Base-by-base conservation (phyloP, 2,329 filamentous ascomycete species). In the Alternaria sp. region DNA sequence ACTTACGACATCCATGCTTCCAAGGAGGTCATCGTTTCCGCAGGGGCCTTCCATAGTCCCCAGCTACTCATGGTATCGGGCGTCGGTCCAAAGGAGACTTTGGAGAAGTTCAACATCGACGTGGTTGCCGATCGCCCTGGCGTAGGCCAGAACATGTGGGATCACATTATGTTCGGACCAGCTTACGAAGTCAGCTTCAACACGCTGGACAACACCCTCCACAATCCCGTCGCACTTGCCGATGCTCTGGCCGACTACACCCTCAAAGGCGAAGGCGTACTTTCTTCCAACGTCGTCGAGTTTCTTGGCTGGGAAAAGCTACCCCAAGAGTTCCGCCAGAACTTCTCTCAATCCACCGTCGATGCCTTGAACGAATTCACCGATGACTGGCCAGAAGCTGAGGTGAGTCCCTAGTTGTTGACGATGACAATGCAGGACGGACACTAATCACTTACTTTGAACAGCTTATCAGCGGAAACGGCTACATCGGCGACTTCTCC, bases 51-150 rank as follows among this genome's bases (percentile, higher is more conserved):
- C 20, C 53, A 55, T 5, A 45, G 37, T 0, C 82, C 81, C 0
- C 81, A 83, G 54, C 60, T 77, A 0, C 71, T 73, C 71, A 78
- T 80, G 71, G 66, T 81, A 1, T 80, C 76, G 5, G 79, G 79
- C 11, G 71, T 81, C 26, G 79, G 80, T 7, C 71, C 69, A 5
- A 47, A 33, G 6, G 59, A 58, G 6, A 66, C 54, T 1, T 62
- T 76, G 6, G 3, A 66, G 6, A 15, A 59, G 5, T 60, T 63
- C 47, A 56, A 62, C 15, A 77, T 76, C 44, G 21, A 59, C 0
- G 61, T 76, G 2, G 45, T 77, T 14, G 30, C 57, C 2, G 66
- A 75, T 33, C 57, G 49, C 12, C 58, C 66, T 4, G 72, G 70
- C 15, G 75, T 78, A 1, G 74, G 75, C 15, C 69, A 75, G 47